Conservation (phyloP, 164 flowering plant genomes). For the Echeveria elegans region DNA sequence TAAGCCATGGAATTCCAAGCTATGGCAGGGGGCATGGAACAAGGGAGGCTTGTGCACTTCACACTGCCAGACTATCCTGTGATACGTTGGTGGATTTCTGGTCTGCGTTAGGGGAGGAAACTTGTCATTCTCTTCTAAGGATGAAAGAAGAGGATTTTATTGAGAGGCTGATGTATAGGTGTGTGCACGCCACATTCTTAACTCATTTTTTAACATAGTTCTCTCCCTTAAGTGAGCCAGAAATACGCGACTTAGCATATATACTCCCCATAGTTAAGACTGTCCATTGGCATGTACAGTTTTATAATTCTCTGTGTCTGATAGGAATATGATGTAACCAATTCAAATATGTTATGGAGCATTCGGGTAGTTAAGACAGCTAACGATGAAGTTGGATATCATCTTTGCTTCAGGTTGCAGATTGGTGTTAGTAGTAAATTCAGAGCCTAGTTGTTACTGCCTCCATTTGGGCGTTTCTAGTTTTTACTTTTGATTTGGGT, state of each 20-base stretch:
- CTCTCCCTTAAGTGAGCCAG: neutral
- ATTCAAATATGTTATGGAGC: no score
- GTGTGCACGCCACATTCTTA: constrained; percentile 9
- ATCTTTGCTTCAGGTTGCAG: no score
- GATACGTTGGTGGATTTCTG: constrained; percentile 95
- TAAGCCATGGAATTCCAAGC: constrained; percentile 73
- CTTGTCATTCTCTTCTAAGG: constrained; percentile 72
- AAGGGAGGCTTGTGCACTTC: constrained; percentile 94
- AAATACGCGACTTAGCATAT: neutral
- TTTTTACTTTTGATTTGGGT: no score
- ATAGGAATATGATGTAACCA: no score
- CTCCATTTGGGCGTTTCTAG: no score
- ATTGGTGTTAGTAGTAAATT: no score
- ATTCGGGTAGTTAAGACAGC: no score
- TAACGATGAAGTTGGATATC: no score
- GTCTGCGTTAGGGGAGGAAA: constrained; percentile 93
- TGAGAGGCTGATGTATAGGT: constrained; percentile 98
- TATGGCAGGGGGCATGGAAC: constrained; percentile 95
- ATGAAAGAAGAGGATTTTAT: constrained; percentile 99
- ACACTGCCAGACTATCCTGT: constrained; percentile 89
- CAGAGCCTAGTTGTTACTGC: no score
- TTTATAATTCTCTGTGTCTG: neutral
- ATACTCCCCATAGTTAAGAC: no score
- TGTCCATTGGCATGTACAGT: neutral
- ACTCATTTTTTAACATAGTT: neutral